Percentiles rank a stretch among this genome's conserved stretches.
phyloP scores from a whole-genome alignment of 805 yeast species.

The Starmera dryadoides region DNA sequence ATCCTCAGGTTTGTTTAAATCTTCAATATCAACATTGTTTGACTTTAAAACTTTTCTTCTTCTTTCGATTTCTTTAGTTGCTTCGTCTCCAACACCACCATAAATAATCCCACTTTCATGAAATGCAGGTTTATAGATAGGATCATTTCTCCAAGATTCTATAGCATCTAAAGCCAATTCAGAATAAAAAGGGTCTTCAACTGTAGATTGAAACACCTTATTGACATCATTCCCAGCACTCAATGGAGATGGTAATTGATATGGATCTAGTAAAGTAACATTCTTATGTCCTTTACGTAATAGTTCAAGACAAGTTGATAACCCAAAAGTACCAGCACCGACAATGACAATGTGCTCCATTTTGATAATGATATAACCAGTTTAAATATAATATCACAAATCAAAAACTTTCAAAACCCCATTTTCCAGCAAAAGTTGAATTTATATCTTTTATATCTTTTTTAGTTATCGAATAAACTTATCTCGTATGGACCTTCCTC shows the following conservation, averaged over 20 bases:
- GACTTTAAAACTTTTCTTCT: constrained; percentile 3
- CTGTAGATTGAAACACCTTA: constrained; percentile 27
- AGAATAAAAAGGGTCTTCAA: constrained; percentile 15
- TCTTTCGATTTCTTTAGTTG: constrained; percentile 8
- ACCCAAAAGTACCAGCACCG: constrained; percentile 40
- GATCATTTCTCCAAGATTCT: constrained; percentile 25
- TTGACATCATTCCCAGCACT: constrained; percentile 36
- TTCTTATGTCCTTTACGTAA: constrained; percentile 24
- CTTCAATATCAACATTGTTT: constrained; percentile 1
- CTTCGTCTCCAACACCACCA: constrained; percentile 15
- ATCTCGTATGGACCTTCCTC: no score
- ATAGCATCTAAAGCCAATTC: constrained; percentile 27
- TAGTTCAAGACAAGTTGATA: constrained; percentile 33
- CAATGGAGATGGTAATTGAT: constrained; percentile 27
- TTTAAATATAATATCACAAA: no score
- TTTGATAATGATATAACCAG: no score
- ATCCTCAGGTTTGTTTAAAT: constrained; percentile 4
- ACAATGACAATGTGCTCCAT: constrained; percentile 19
- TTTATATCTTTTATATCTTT: no score
- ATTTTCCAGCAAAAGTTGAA: no score
- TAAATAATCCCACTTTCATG: constrained; percentile 27
- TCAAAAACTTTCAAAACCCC: no score
- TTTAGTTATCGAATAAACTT: no score
- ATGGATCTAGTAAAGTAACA: constrained; percentile 25
- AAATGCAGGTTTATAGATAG: constrained; percentile 22